phyloP scores from a whole-genome alignment of 495 filamentous ascomycete genomes.

The Penicillium roqueforti region DNA sequence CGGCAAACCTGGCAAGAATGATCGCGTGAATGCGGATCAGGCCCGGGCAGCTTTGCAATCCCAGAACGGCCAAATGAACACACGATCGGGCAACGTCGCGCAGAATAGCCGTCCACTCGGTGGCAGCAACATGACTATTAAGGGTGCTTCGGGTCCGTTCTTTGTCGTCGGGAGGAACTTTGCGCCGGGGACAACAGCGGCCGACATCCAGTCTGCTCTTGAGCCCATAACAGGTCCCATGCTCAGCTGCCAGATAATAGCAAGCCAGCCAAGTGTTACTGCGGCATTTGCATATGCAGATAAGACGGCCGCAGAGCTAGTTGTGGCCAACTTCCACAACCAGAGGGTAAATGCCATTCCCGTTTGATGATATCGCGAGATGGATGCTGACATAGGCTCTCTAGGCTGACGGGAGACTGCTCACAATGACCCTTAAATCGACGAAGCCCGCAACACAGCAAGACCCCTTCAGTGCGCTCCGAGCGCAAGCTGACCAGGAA shows the following conservation, averaged over 20 bases:
- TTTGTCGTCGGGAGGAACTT: conserved; percentile 87
- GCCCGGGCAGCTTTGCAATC: conserved; percentile 33
- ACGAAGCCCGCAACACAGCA: conserved; percentile 29
- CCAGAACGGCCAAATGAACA: conserved; percentile 26
- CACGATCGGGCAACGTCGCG: conserved; percentile 30
- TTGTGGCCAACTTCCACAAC: conserved; percentile 80
- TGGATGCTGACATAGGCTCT: conserved; percentile 18
- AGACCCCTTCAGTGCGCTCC: conserved; percentile 39
- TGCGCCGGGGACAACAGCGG: conserved; percentile 86
- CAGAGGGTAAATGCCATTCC: conserved; percentile 58
- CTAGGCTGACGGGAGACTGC: conserved; percentile 80
- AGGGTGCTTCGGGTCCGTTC: conserved; percentile 68
- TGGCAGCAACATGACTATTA: conserved; percentile 59
- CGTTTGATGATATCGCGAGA: background rate
- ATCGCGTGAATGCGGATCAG: conserved; percentile 38
- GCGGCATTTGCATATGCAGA: conserved; percentile 81
- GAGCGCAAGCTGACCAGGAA: conserved; percentile 47
- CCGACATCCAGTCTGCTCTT: conserved; percentile 88
- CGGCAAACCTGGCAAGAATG: conserved; percentile 27
- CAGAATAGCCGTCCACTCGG: background rate
- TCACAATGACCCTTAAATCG: conserved; percentile 70
- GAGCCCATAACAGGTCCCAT: conserved; percentile 67
- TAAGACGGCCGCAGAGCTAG: conserved; percentile 71
- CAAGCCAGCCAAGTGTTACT: conserved; percentile 69
- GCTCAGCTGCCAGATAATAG: conserved; percentile 65